phyloP scores from a whole-genome alignment of 2,329 filamentous ascomycete genomes.

The Acarospora socialis region DNA sequence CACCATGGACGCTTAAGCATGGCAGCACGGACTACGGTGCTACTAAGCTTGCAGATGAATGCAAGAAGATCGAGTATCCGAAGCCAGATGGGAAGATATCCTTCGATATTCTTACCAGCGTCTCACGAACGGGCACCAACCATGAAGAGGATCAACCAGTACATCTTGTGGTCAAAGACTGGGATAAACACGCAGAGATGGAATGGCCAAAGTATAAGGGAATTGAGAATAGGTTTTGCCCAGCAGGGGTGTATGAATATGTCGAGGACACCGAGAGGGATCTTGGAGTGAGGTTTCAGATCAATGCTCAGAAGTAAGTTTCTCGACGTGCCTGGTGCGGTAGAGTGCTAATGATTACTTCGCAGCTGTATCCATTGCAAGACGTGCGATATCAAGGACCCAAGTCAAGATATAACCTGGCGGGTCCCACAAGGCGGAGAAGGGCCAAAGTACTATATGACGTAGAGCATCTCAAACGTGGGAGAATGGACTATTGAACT shows the following conservation, averaged over 20 bases:
- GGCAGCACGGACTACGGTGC: slow-evolving; percentile 60
- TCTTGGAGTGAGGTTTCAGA: slow-evolving; percentile 86
- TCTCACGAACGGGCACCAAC: slow-evolving; percentile 90
- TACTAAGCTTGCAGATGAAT: slow-evolving; percentile 67
- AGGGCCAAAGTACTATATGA: slow-evolving; percentile 52
- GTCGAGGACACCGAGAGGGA: slow-evolving; percentile 81
- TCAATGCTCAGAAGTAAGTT: slow-evolving; percentile 91
- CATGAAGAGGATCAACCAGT: slow-evolving; percentile 98
- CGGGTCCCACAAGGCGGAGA: slow-evolving; percentile 69
- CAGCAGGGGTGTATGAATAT: slow-evolving; percentile 95
- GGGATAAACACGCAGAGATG: slow-evolving; percentile 73
- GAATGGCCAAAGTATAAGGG: slow-evolving; percentile 83
- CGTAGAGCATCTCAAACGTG: too few relatives aligned
- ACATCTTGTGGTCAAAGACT: slow-evolving; percentile 87
- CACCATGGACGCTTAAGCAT: slow-evolving; percentile 88
- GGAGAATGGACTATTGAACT: too few relatives aligned
- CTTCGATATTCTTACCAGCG: slow-evolving; percentile 92
- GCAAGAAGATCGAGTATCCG: slow-evolving; percentile 82
- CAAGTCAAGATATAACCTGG: slow-evolving; percentile 95
- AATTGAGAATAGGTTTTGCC: slow-evolving; percentile 91
- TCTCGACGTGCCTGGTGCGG: slow-evolving; percentile 1
- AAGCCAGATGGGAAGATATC: slow-evolving; percentile 92
- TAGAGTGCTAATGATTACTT: slow-evolving; percentile 3
- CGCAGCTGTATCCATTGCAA: slow-evolving; percentile 95
- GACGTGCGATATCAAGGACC: slow-evolving; percentile 98